Base-by-base conservation (phyloP, 2,329 filamentous ascomycete genomes). In the Aureobasidium namibiae region DNA sequence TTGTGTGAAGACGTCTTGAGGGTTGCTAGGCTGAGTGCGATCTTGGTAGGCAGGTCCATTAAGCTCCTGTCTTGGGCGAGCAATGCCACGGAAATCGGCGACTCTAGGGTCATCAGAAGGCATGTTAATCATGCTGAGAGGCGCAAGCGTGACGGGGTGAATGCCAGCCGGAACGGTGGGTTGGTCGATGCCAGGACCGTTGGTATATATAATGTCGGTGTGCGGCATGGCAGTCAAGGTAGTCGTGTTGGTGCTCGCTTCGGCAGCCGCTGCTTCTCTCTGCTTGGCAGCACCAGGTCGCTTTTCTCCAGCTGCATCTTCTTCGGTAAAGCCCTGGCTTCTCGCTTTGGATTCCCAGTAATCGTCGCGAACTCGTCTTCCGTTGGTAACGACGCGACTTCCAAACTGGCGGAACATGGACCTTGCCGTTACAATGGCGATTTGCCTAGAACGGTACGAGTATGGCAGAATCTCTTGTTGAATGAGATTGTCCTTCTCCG, bases 381-480 rank as follows among this genome's bases (percentile, higher is more conserved):
- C 94, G 68, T 92, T 89, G 36, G 89, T 85, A 64, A 99, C 94
- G 56, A 99, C 88, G 63, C 94, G 84, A 73, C 92, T 96, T 50
- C 94, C 94, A 73, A 99, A 99, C 72, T 99, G 94, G 44, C 94
- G 86, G 74, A 97, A 99, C 94, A 99, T 99, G 66, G 92, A 97
- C 64, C 90, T 86, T 31, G 94, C 94, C 0, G 94, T 97, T 44
- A 99, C 94, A 63, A 99, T 96, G 54, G 94, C 94, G 66, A 99
- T 99, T 74, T 99, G 94, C 53, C 94, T 85, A n/a, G 94, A 99
- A 45, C 94, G 85, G 72, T 99, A 99, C 4, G 92, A 96, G 73
- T 97, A 99, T 0, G 94, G 94, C 21, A 99, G 78, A 60, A 97
- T 95, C 68, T 97, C 94, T 76, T 97, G 92, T 63, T 86, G 81